Base-by-base conservation (phyloP, 768 basidiomycete species). In the Lactarius hengduanensis region DNA sequence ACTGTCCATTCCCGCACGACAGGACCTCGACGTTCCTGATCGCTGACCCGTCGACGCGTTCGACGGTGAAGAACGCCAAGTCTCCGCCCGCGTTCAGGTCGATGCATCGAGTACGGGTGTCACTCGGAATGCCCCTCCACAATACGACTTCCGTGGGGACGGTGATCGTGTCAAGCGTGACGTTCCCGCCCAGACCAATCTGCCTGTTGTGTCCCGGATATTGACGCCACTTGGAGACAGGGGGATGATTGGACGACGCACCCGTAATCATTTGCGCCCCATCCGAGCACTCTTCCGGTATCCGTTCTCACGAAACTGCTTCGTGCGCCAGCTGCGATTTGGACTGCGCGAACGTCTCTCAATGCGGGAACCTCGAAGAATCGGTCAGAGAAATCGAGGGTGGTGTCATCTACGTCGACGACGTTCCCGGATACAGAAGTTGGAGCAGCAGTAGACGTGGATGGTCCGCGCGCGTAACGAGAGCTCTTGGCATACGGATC, bases 251-350 rank as follows among this genome's bases (percentile, higher is more conserved):
- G 4, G 16, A 30, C 26, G 9, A 67, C 82, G 60, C 70, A 90
- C 90, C 94, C 94, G 71, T 83, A 89, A 69, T 91, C 88, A 74
- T 97, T 96, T 1, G 92, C 92, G 55, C 95, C 95, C 86, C 91
- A 96, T 0, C 87, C 92, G 22, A 98, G 82, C 11, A 96, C 90
- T 62, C 86, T 80, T 2, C 94, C 95, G 2, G 79, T 76, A 7
- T 77, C 71, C 0, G 92, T 93, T 30, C 86, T 80, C 11, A 82
- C 88, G 72, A 92, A 93, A 71, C 90, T 94, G 57, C 83, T 87
- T 62, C 86, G 81, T 45, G 80, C 79, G 2, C 92, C 92, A 30
- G 93, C 84, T 34, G 87, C 86, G 54, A 94, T 80, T 75, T 92
- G 88, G 22, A 81, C 83, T 54, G 91, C 79, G 28, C 83, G 74